phyloP scores from a whole-genome alignment of 2,329 filamentous ascomycete genomes.

The Ophiosphaerella narmari region DNA sequence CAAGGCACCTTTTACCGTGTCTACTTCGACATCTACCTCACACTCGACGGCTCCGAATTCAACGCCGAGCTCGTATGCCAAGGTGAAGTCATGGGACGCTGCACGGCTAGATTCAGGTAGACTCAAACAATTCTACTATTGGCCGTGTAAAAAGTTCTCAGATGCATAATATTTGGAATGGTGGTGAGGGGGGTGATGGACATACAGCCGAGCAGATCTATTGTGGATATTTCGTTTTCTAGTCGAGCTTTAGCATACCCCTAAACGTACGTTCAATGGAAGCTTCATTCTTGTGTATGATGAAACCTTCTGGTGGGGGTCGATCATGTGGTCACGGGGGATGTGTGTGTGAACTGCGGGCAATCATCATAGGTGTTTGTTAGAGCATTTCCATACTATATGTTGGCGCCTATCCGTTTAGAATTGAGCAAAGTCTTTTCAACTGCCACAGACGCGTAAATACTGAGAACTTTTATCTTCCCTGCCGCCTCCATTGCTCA shows the following conservation, averaged over 20 bases:
- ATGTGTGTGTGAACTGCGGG: too few relatives aligned
- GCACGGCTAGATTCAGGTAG: constrained; percentile 82
- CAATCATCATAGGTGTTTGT: too few relatives aligned
- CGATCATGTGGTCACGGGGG: too few relatives aligned
- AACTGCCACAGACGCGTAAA: too few relatives aligned
- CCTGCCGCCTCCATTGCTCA: too few relatives aligned
- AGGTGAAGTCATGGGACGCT: constrained; percentile 97
- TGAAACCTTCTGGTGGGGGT: background rate
- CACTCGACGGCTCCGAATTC: constrained; percentile 95
- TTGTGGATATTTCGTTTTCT: constrained; percentile 1
- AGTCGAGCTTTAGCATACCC: constrained; percentile 8
- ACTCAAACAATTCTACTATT: background rate
- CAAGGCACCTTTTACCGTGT: constrained; percentile 75
- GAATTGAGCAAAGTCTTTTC: too few relatives aligned
- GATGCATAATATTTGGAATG: background rate
- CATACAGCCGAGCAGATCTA: background rate
- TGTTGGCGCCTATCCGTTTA: too few relatives aligned
- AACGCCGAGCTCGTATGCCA: constrained; percentile 99
- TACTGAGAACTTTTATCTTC: too few relatives aligned
- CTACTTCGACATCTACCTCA: constrained; percentile 76
- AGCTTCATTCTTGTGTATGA: background rate
- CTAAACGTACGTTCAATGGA: constrained; percentile 7
- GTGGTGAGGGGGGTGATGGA: background rate
- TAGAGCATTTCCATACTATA: too few relatives aligned
- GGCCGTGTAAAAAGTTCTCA: constrained; percentile 4